phyloP scores from a whole-genome alignment of 192 early-diverging fungal genomes.

The Lunasporangiospora selenospora region DNA sequence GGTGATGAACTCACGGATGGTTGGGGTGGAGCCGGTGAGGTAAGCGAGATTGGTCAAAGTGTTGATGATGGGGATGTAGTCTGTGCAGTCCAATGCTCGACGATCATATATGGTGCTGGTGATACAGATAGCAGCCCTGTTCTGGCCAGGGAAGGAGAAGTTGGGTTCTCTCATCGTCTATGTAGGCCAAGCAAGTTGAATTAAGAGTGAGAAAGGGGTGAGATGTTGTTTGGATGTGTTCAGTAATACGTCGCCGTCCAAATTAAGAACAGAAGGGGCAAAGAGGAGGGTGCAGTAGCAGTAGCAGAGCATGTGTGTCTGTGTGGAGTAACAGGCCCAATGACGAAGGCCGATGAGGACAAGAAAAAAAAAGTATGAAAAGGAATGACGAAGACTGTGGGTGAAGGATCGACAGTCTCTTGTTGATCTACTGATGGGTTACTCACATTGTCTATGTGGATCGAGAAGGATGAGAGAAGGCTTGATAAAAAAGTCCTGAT shows the following conservation, averaged over 20 bases:
- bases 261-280: conserved; percentile 12
- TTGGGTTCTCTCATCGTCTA: conserved; percentile 82
- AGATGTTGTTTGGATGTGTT: background rate
- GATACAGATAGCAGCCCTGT: conserved; percentile 82
- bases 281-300: conserved; percentile 5
- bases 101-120: conserved; percentile 88
- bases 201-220: background rate
- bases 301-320: too few species aligned
- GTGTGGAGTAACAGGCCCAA: background rate
- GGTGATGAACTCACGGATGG: conserved; percentile 81
- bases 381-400: too few species aligned
- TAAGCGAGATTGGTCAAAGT: conserved; percentile 90
- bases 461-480: too few species aligned
- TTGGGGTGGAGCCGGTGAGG: conserved; percentile 80
- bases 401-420: too few species aligned
- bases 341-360: background rate
- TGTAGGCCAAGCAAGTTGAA: background rate
- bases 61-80: conserved; percentile 84
- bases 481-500: too few species aligned
- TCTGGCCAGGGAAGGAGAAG: conserved; percentile 77
- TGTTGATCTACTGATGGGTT: too few species aligned
- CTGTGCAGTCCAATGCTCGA: conserved; percentile 93
- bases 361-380: background rate
- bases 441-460: too few species aligned
- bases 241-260: too few species aligned